Percentiles rank a stretch among this genome's conserved stretches.
These are phyloP conservation scores for Oxyria digyna DNA, from an alignment of 148 eudicot species.

Conservation along the genomic window DNA sequence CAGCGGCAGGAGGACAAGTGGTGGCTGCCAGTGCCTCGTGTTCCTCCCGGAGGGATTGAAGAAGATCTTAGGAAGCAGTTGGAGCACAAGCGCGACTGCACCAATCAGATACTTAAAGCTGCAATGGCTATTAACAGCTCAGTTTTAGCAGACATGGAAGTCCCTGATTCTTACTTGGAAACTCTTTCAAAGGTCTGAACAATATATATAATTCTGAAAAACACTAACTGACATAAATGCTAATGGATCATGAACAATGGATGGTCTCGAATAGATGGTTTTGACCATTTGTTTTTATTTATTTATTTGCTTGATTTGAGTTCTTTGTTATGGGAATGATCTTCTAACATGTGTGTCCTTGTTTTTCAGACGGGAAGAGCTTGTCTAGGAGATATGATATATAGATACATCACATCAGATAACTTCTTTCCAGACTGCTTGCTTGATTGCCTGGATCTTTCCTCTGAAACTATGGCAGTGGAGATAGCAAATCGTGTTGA, in stretches of 20 bases:
- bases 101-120: slow-evolving; percentile 85
- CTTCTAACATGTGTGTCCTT: background rate
- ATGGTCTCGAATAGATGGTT: too few species aligned
- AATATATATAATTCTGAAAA: background rate
- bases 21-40: slow-evolving; percentile 98
- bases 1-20: slow-evolving; percentile 85
- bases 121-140: slow-evolving; percentile 68
- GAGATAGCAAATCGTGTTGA: slow-evolving; percentile 80
- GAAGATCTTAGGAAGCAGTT: slow-evolving; percentile 56
- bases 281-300: background rate
- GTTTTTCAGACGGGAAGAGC: slow-evolving; percentile 56
- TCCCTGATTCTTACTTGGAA: slow-evolving; percentile 80
- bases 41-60: slow-evolving; percentile 68
- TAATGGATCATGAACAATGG: too few species aligned
- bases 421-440: slow-evolving; percentile 61
- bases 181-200: slow-evolving; percentile 76
- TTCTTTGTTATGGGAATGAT: background rate
- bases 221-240: background rate
- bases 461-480: slow-evolving; percentile 55
- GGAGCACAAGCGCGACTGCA: slow-evolving; percentile 76
- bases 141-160: slow-evolving; percentile 81
- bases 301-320: background rate
- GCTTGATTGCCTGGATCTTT: slow-evolving; percentile 71
- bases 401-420: slow-evolving; percentile 68
- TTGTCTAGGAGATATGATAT: slow-evolving; percentile 66